phyloP scores from a whole-genome alignment of 2,329 filamentous ascomycete species.

The Hypoxylon sp. region DNA sequence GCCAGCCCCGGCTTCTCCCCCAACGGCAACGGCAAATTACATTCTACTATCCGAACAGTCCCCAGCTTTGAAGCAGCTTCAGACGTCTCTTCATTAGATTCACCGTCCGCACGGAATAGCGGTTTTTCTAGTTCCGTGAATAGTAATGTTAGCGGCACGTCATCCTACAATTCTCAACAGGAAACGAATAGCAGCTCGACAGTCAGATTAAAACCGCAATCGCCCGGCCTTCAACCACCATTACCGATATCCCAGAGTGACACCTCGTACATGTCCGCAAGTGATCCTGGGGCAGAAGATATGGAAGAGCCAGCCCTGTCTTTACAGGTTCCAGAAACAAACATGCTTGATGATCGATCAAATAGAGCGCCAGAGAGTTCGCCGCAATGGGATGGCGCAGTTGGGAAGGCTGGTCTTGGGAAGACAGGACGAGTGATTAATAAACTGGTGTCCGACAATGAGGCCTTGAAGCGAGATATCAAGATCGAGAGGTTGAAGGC shows the following conservation, averaged over 20 bases:
- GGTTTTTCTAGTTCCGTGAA: constrained; percentile 70
- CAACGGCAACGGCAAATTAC: constrained; percentile 54
- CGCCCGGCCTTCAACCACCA: constrained; percentile 39
- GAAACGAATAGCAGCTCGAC: constrained; percentile 55
- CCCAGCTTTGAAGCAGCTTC: constrained; percentile 67
- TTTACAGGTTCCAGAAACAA: constrained; percentile 58
- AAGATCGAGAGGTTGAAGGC: constrained; percentile 75
- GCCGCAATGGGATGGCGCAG: constrained; percentile 73
- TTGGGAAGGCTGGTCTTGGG: constrained; percentile 78
- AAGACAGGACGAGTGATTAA: constrained; percentile 87
- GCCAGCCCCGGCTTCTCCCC: constrained; percentile 38
- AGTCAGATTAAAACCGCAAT: constrained; percentile 53
- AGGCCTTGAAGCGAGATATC: constrained; percentile 80
- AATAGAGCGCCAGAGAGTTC: constrained; percentile 52
- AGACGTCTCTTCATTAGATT: constrained; percentile 58
- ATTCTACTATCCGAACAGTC: constrained; percentile 71
- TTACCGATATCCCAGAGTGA: constrained; percentile 38
- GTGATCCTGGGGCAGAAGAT: constrained; percentile 47
- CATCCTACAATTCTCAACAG: constrained; percentile 57
- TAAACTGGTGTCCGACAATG: constrained; percentile 84
- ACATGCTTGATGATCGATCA: constrained; percentile 51
- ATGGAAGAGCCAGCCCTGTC: constrained; percentile 41
- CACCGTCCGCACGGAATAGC: constrained; percentile 62
- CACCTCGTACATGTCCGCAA: constrained; percentile 48
- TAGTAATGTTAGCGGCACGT: constrained; percentile 67